A percentile compares a stretch with the other conserved stretches of the same genome.
Conservation (phyloP, 1,139 yeast genomes). For the Yamadazyma diddensiae region DNA sequence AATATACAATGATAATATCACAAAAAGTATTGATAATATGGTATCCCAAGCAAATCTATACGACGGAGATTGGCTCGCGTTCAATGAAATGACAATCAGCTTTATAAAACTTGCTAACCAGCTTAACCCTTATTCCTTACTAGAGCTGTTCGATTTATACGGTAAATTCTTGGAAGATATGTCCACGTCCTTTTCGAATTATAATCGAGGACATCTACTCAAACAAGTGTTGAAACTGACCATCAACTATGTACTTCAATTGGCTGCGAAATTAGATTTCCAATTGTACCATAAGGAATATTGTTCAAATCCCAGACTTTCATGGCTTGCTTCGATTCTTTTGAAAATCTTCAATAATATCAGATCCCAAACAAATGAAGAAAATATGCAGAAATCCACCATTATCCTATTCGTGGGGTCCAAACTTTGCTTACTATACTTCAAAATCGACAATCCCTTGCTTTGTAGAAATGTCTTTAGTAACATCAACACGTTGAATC, state of each 20-base stretch:
- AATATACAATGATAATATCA: slow-evolving; percentile 4
- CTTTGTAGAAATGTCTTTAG: slow-evolving; percentile 74
- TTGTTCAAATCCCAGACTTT: slow-evolving; percentile 45
- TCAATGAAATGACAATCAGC: slow-evolving; percentile 47
- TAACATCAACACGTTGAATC: slow-evolving; percentile 61
- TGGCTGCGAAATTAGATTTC: slow-evolving; percentile 49
- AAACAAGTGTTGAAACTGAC: slow-evolving; percentile 42
- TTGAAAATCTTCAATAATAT: slow-evolving; percentile 63
- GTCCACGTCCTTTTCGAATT: slow-evolving; percentile 59
- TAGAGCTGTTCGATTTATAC: slow-evolving; percentile 59
- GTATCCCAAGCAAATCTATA: slow-evolving; percentile 9
- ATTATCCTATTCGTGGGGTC: slow-evolving; percentile 57
- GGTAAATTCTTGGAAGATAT: slow-evolving; percentile 51
- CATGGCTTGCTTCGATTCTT: slow-evolving; percentile 55
- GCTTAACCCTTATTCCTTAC: slow-evolving; percentile 56
- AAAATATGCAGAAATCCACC: slow-evolving; percentile 44
- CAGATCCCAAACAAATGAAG: slow-evolving; percentile 49
- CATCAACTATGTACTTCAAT: slow-evolving; percentile 43
- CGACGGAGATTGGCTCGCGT: slow-evolving; percentile 45
- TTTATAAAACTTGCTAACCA: slow-evolving; percentile 54
- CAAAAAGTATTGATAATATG: slow-evolving; percentile 3
- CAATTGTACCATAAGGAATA: slow-evolving; percentile 41
- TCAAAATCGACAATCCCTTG: slow-evolving; percentile 59
- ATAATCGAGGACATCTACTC: slow-evolving; percentile 49
- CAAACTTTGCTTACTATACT: slow-evolving; percentile 60